These are phyloP conservation scores for Discostella pseudostelligera DNA, from an alignment of 108 stramenopile genomes.

Conservation along the genomic window DNA sequence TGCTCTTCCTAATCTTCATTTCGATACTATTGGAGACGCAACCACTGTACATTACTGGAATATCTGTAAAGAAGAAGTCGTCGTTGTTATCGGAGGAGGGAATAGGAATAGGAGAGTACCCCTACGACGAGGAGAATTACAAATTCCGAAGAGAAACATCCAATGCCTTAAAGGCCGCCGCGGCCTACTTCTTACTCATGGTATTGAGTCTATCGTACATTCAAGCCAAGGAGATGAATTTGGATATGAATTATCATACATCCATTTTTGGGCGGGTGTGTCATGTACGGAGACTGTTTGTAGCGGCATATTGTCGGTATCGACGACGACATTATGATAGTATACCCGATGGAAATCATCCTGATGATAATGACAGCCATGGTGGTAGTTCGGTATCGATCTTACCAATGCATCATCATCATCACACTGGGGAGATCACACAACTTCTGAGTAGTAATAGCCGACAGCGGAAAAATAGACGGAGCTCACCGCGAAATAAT, in stretches of 20 bases:
- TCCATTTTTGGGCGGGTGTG: slow-evolving; percentile 27
- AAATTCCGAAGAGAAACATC: slow-evolving; percentile 46
- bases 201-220: slow-evolving; percentile 36
- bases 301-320: slow-evolving; percentile 35
- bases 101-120: neutral
- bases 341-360: slow-evolving; percentile 25
- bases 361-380: neutral
- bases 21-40: slow-evolving; percentile 38
- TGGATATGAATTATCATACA: slow-evolving; percentile 16
- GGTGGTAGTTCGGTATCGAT: neutral
- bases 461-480: slow-evolving; percentile 11
- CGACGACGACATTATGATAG: slow-evolving; percentile 43
- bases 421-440: too few relatives aligned
- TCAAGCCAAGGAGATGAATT: slow-evolving; percentile 18
- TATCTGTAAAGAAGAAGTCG: slow-evolving; percentile 18
- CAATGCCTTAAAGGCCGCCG: slow-evolving; percentile 46
- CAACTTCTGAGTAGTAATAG: neutral
- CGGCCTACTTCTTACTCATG: slow-evolving; percentile 47
- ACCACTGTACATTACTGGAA: slow-evolving; percentile 33
- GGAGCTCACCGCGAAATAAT: neutral
- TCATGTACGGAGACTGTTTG: slow-evolving; percentile 30
- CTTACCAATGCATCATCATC: slow-evolving; percentile 3
- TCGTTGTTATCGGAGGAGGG: neutral
- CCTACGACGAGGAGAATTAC: neutral
- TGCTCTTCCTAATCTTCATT: slow-evolving; percentile 41